These are phyloP conservation scores for Calocybe gambosa DNA, from an alignment of 1,284 basidiomycete genomes.

Conservation along the genomic window DNA sequence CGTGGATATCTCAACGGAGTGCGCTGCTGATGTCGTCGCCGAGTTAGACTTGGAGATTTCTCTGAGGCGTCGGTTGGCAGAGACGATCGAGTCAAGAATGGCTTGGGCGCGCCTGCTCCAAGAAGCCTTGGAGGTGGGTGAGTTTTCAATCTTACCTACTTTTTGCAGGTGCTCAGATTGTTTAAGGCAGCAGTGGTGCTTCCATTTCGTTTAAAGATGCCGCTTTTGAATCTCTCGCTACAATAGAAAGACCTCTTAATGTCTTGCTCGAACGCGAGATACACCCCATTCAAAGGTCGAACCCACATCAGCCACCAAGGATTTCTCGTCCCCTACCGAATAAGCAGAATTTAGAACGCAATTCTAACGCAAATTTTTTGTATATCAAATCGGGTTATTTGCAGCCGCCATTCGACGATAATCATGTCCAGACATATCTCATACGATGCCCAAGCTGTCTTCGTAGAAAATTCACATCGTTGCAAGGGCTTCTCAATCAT, in stretches of 20 bases:
- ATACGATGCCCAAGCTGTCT: slow-evolving; percentile 58
- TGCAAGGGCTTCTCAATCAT: slow-evolving; percentile 74
- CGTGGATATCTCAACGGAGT: slow-evolving; percentile 5
- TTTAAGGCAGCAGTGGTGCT: slow-evolving; percentile 13
- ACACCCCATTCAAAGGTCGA: slow-evolving; percentile 13
- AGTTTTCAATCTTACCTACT: slow-evolving; percentile 6
- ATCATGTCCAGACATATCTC: slow-evolving; percentile 35
- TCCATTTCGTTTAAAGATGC: slow-evolving; percentile 32
- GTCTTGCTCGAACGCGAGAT: slow-evolving; percentile 42
- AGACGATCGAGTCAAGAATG: slow-evolving; percentile 55
- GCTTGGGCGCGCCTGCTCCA: slow-evolving; percentile 59
- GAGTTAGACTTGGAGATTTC: slow-evolving; percentile 64
- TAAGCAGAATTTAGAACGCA: slow-evolving; percentile 27
- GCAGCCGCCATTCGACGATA: slow-evolving; percentile 16
- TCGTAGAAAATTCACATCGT: slow-evolving; percentile 60
- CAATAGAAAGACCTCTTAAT: slow-evolving; percentile 46
- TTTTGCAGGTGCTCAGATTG: slow-evolving; percentile 8
- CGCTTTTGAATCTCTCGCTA: slow-evolving; percentile 50
- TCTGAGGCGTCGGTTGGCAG: slow-evolving; percentile 47
- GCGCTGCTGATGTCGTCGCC: slow-evolving; percentile 23
- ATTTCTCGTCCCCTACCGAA: slow-evolving; percentile 22
- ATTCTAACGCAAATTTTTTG: slow-evolving; percentile 26
- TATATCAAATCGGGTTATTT: slow-evolving; percentile 28
- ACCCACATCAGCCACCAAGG: slow-evolving; percentile 8
- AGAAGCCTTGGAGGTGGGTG: slow-evolving; percentile 38